Conservation (phyloP, 345 rosid genomes). For the Nephelium lappaceum region DNA sequence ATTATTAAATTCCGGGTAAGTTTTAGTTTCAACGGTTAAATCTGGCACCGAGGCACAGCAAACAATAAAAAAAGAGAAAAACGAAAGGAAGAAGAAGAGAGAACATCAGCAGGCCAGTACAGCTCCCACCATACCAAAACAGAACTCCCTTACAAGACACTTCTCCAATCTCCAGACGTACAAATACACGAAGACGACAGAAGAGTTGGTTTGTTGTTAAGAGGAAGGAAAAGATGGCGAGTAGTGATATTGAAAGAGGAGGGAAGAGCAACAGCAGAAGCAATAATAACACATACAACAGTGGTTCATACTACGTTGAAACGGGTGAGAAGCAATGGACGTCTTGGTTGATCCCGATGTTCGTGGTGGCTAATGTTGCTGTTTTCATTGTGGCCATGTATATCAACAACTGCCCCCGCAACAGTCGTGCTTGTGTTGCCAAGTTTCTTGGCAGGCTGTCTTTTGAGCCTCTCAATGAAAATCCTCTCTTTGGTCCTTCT, state of each 20-base stretch:
- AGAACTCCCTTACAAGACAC: constrained; percentile 32
- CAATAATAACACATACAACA: constrained; percentile 20
- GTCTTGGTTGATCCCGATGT: constrained; percentile 84
- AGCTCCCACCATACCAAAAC: not conserved
- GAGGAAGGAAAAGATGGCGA: constrained; percentile 46
- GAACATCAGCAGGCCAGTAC: not conserved
- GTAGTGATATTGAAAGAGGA: constrained; percentile 70
- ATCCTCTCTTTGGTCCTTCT: constrained; percentile 96
- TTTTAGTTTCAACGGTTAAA: constrained; percentile 24
- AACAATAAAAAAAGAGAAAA: not conserved
- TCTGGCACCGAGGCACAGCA: not conserved
- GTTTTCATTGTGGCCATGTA: constrained; percentile 76
- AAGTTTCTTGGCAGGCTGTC: constrained; percentile 77
- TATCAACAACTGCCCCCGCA: constrained; percentile 84
- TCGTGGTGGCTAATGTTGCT: constrained; percentile 73
- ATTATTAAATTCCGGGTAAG: too few relatives aligned
- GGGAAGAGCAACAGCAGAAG: constrained; percentile 26
- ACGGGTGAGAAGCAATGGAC: constrained; percentile 68
- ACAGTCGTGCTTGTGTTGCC: constrained; percentile 65
- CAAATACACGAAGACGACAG: not conserved
- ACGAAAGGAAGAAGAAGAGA: not conserved
- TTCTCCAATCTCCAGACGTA: constrained; percentile 24
- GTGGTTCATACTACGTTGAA: constrained; percentile 38
- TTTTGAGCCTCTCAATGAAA: constrained; percentile 83
- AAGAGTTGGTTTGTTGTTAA: constrained; percentile 17